phyloP scores from a whole-genome alignment of 2,329 filamentous ascomycete genomes.

The Raffaelea arxii region DNA sequence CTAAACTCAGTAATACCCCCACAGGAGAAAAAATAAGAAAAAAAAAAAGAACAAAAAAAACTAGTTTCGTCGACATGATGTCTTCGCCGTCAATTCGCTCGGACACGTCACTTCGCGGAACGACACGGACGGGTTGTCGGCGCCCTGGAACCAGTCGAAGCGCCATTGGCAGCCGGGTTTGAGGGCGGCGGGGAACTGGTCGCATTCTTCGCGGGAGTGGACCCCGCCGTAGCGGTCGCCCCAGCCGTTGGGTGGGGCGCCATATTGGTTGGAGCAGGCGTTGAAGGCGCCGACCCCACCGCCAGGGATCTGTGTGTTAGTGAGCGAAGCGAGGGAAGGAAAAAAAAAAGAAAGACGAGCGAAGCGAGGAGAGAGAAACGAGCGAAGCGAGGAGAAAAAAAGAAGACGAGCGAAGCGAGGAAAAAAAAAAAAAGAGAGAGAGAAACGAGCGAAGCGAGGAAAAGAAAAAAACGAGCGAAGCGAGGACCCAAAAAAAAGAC shows the following conservation, averaged over 20 bases:
- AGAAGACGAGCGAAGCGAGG: background rate
- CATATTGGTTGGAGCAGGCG: slow-evolving; percentile 34
- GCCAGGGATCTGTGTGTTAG: slow-evolving; percentile 29
- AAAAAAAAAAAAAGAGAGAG: background rate
- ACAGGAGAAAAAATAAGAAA: no score
- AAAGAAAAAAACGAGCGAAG: no score
- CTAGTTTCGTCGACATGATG: slow-evolving; percentile 20
- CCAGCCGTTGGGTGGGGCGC: slow-evolving; percentile 38
- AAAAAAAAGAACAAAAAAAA: no score
- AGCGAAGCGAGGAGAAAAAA: background rate
- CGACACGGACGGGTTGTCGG: slow-evolving; percentile 45
- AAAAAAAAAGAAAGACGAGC: background rate
- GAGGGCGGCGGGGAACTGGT: slow-evolving; percentile 40
- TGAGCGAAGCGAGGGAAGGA: background rate
- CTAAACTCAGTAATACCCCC: no score
- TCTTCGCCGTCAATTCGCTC: slow-evolving; percentile 31
- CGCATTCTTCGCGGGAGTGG: slow-evolving; percentile 38
- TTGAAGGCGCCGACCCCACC: slow-evolving; percentile 45
- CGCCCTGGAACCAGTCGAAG: slow-evolving; percentile 53
- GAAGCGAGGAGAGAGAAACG: background rate
- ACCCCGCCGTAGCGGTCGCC: slow-evolving; percentile 51
- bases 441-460: background rate
- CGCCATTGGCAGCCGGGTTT: slow-evolving; percentile 52
- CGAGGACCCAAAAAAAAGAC: background rate
- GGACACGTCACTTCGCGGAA: slow-evolving; percentile 49